These are phyloP conservation scores for Styphnolobium japonicum DNA, from an alignment of 306 rosid species.

Conservation along the genomic window DNA sequence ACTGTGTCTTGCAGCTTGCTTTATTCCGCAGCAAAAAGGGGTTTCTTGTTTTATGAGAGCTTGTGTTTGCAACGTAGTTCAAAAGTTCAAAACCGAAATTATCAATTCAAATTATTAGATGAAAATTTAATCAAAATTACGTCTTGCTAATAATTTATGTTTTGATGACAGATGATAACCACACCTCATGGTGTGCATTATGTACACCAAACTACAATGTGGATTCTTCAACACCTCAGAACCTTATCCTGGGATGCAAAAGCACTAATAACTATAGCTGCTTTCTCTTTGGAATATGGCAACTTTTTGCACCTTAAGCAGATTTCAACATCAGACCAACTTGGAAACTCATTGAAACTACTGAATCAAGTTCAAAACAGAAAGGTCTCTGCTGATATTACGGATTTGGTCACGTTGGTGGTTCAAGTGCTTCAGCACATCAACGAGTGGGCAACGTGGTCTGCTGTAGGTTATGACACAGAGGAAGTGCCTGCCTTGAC, in stretches of 20 bases:
- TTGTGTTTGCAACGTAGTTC: too few relatives aligned
- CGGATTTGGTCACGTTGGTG: neutral
- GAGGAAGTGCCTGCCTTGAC: slow-evolving; percentile 28
- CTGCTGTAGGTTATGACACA: slow-evolving; percentile 21
- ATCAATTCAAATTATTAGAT: neutral
- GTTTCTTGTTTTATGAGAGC: too few relatives aligned
- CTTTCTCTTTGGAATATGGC: slow-evolving; percentile 35
- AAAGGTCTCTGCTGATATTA: neutral
- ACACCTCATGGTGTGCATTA: slow-evolving; percentile 8
- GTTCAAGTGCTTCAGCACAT: slow-evolving; percentile 32
- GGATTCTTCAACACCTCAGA: slow-evolving; percentile 36
- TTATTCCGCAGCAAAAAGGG: too few relatives aligned
- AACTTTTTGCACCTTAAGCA: neutral
- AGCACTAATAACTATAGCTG: slow-evolving; percentile 35
- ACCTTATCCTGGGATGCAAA: slow-evolving; percentile 67
- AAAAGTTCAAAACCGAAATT: too few relatives aligned
- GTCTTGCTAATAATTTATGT: neutral
- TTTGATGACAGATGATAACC: slow-evolving; percentile 28
- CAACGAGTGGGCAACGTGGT: slow-evolving; percentile 32
- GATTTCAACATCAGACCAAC: neutral
- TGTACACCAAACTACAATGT: slow-evolving; percentile 35
- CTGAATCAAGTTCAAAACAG: slow-evolving; percentile 33
- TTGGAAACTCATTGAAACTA: slow-evolving; percentile 23
- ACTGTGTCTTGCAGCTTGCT: too few relatives aligned
- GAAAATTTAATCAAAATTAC: neutral